phyloP scores from a whole-genome alignment of 2,329 filamentous ascomycete species.

The Aspergillus bombycis region DNA sequence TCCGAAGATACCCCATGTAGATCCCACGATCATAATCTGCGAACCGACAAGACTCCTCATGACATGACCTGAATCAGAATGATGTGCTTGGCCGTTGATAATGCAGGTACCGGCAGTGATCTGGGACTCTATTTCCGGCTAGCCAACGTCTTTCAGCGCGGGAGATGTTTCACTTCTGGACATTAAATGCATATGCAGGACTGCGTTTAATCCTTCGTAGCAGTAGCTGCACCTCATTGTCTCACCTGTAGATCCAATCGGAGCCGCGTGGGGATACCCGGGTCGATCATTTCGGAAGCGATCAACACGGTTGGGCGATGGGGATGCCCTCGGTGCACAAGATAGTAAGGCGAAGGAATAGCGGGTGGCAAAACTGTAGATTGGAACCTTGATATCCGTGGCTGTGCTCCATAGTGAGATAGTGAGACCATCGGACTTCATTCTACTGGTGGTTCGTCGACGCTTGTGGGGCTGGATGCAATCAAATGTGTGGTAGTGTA shows the following conservation, averaged over 20 bases:
- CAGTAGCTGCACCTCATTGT: neutral
- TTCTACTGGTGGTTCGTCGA: neutral
- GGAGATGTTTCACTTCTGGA: conserved; percentile 1
- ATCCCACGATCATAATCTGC: neutral
- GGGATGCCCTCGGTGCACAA: neutral
- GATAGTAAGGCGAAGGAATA: neutral
- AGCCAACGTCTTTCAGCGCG: neutral
- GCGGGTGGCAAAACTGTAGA: neutral
- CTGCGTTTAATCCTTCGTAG: neutral
- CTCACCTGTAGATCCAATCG: neutral
- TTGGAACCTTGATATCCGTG: neutral
- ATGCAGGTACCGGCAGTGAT: neutral
- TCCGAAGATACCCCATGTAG: conserved; percentile 4
- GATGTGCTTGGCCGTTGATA: neutral
- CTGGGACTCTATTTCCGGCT: neutral
- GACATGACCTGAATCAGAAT: neutral
- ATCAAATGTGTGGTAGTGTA: neutral
- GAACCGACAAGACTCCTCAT: neutral
- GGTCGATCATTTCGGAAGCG: neutral
- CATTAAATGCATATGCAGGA: neutral
- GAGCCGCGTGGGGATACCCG: neutral
- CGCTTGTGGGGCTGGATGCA: neutral
- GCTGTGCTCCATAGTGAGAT: neutral
- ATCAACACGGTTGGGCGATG: neutral
- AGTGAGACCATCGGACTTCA: too few species aligned